These are phyloP conservation scores for Curvularia verruculosa DNA, from an alignment of 2,329 filamentous ascomycete genomes.

Conservation along the genomic window DNA sequence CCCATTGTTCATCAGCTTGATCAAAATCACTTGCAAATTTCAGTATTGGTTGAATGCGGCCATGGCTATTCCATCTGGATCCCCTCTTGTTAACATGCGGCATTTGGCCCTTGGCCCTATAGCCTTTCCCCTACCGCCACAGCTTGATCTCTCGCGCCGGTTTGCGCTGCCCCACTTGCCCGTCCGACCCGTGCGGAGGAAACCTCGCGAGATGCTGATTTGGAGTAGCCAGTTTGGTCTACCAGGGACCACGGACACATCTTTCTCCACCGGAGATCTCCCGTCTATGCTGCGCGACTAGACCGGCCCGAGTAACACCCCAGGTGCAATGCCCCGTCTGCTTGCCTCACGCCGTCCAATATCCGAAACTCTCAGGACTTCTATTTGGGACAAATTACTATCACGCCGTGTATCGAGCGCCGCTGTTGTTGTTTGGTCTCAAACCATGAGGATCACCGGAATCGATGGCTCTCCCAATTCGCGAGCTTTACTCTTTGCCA, in stretches of 20 bases:
- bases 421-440: constrained; percentile 3
- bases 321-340: neutral
- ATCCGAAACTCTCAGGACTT: neutral
- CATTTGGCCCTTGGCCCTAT: neutral
- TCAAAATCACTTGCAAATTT: neutral
- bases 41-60: neutral
- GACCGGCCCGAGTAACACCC: neutral
- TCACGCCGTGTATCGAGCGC: neutral
- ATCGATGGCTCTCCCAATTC: constrained; percentile 17
- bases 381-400: no score
- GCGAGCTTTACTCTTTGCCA: constrained; percentile 10
- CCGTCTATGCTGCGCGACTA: neutral
- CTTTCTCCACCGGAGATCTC: neutral
- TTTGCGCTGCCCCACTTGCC: neutral
- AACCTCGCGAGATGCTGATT: neutral
- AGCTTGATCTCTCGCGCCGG: neutral
- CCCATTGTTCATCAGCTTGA: neutral
- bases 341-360: neutral
- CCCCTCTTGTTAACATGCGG: neutral
- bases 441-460: constrained; percentile 36
- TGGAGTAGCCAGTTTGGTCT: neutral
- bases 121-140: neutral
- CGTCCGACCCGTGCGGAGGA: neutral
- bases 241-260: neutral
- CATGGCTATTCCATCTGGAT: neutral